Conservation (phyloP, 2,329 filamentous ascomycete species). For the Monosporascus sp. region DNA sequence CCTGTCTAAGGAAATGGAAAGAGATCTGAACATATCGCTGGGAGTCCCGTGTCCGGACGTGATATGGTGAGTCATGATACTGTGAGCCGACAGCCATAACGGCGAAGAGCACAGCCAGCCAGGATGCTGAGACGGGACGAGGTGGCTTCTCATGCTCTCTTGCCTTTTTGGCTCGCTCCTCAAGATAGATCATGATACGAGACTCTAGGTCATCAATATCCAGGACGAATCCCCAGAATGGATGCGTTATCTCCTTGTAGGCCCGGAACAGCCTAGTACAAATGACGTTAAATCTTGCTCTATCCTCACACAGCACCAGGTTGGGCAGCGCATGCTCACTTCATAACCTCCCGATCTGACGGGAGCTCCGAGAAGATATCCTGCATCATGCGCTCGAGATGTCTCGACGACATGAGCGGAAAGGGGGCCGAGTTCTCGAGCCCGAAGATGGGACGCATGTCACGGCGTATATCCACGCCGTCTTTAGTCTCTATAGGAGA, state of each 20-base stretch:
- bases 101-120: slow-evolving; percentile 61
- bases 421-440: slow-evolving; percentile 62
- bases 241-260: slow-evolving; percentile 63
- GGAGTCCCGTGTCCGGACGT: slow-evolving; percentile 53
- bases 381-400: slow-evolving; percentile 53
- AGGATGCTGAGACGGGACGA: slow-evolving; percentile 55
- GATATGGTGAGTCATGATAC: slow-evolving; percentile 60
- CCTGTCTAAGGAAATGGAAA: slow-evolving; percentile 59
- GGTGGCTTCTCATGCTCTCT: slow-evolving; percentile 40
- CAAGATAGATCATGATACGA: slow-evolving; percentile 59
- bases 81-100: slow-evolving; percentile 62
- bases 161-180: slow-evolving; percentile 55
- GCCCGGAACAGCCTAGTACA: slow-evolving; percentile 53
- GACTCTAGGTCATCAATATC: slow-evolving; percentile 62
- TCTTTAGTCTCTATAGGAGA: slow-evolving; percentile 47
- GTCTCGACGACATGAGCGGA: slow-evolving; percentile 59
- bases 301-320: neutral
- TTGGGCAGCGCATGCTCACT: slow-evolving; percentile 38
- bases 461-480: slow-evolving; percentile 53
- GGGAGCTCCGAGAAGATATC: slow-evolving; percentile 59
- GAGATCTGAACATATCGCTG: slow-evolving; percentile 60
- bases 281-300: neutral
- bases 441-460: slow-evolving; percentile 62
- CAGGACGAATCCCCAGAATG: slow-evolving; percentile 63
- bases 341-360: slow-evolving; percentile 61